Evolutionary conservation across 768 basidiomycete species (phyloP), one percentile per base, ranked within the genome.

Genomic region (Fomitopsis pulvina): DNA sequence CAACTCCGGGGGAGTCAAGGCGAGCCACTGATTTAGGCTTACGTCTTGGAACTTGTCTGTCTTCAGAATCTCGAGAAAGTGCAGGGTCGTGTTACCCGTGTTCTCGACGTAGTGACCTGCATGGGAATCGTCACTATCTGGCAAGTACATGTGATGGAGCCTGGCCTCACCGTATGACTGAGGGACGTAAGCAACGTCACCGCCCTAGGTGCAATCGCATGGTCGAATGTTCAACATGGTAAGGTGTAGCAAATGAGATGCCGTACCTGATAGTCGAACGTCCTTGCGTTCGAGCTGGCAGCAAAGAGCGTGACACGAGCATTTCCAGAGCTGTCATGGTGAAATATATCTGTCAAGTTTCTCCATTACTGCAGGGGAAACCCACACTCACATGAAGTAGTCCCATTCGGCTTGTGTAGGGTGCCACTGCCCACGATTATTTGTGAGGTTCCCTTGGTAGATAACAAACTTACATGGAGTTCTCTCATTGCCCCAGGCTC

Each of bases 51-150:
- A 77, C 47, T 67, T 53, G 52, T 71, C 76, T n/a, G 57, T 53
- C 45, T 53, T 54, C 61, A 83, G 79, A n/a, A 85, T 75, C 60
- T 85, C 82, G 5, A 86, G 68, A 59, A 77, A 79, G 52, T 64
- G 69, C 32, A 85, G 61, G 2, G 82, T 76, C 2, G 73, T 71
- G 54, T 81, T 77, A 14, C 82, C 81, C 3, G 73, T 79, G 61
- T 85, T 83, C 61, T 85, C 81, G 24, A 85, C 69, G 58, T 85
- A 84, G 58, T 86, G 84, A 1, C 63, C 81, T 52, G 38, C 28
- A 49, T 25, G 27, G 38, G 25, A 28, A 34, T 11, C 24, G 11
- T 38, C 21, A 39, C 20, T 39, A 41, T 3, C 3, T 5, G 21
- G 12, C 2, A 25, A 11, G 40, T 51, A 26, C 14, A 18, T 2